Evolutionary conservation across 148 eudicot species (phyloP), one percentile per base, ranked within the genome.

Genomic region (Rheum nobile): DNA sequence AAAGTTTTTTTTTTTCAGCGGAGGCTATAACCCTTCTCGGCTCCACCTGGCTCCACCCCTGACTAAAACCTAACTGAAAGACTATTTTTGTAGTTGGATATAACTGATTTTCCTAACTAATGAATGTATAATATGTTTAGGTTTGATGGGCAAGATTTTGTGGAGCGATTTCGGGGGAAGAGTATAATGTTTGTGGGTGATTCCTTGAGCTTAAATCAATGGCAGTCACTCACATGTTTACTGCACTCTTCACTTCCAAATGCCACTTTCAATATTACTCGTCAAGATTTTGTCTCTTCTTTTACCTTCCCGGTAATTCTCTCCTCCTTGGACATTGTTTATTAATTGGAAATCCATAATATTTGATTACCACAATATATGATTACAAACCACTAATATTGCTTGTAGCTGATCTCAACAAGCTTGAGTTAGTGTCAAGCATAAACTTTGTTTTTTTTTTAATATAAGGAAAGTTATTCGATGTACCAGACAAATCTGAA

Each of bases 121-220:
- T 31, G 37, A 13, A 55, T 19, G 13, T 34, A 67, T 16, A 9
- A 21, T 41, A 37, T 31, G 19, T 71, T 57, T 83, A 92, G 98
- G 79, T 92, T 92, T 74, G 78, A 90, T 70, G 98, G 90, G 21
- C 44, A 59, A 67, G 83, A 76, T 16, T 88, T 92, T 74, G 59
- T 90, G 63, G 75, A 78, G 55, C 81, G 75, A 79, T 81, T 75
- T 32, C 82, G 83, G 78, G 98, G 98, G 54, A 90, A 92, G 73
- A 88, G 82, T 57, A 87, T 92, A 54, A 88, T 92, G 96, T 86
- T 92, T 38, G 90, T 88, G 8, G 98, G 98, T 50, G 96, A 92
- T 79, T 92, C 97, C 3, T 70, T 90, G 1, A 90, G 96, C 77
- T 77, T 88, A 81, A 90, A 92, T 80, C 96, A 90, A 52, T 92